A percentile compares a stretch with the other conserved stretches of the same genome.
Evolutionary conservation across 202 grass and related monocot genomes (phyloP).

Genomic region (Carex arenaria): DNA sequence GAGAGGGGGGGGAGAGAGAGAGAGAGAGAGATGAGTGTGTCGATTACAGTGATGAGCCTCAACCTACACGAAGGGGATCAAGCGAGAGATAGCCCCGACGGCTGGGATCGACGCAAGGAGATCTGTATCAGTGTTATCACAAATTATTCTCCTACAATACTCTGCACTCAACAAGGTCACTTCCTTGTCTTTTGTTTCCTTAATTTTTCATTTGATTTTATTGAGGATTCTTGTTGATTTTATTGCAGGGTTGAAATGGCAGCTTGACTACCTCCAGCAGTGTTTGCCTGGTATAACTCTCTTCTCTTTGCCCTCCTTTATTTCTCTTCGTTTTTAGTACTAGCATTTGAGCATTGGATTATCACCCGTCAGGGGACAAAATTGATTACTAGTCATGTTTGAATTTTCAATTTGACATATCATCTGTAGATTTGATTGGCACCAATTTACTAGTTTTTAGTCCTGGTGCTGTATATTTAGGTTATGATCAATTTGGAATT

Average conservation of each 20-base stretch:
- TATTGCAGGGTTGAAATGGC: constrained; percentile 79
- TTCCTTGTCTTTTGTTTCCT: neutral
- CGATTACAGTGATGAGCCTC: constrained; percentile 85
- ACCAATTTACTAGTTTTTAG: neutral
- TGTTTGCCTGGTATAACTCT: constrained; percentile 71
- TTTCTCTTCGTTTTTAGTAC: neutral
- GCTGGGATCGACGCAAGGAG: constrained; percentile 85
- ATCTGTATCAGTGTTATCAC: constrained; percentile 96
- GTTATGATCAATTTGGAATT: constrained; percentile 98
- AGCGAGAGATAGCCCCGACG: constrained; percentile 58
- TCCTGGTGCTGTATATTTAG: constrained; percentile 30
- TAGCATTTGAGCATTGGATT: neutral
- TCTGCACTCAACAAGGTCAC: constrained; percentile 96
- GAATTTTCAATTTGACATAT: neutral
- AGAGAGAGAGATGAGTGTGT: constrained; percentile 49
- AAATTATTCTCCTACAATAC: constrained; percentile 80
- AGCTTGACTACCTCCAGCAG: constrained; percentile 87
- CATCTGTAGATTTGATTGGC: neutral
- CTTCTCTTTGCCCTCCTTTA: neutral
- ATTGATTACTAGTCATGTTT: neutral
- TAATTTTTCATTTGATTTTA: constrained; percentile 15
- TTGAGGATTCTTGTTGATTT: constrained; percentile 8
- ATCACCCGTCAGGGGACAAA: neutral
- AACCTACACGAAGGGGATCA: constrained; percentile 86
- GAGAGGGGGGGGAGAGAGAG: neutral